phyloP scores from a whole-genome alignment of 257 asterid genomes.

The Lycium ferocissimum region DNA sequence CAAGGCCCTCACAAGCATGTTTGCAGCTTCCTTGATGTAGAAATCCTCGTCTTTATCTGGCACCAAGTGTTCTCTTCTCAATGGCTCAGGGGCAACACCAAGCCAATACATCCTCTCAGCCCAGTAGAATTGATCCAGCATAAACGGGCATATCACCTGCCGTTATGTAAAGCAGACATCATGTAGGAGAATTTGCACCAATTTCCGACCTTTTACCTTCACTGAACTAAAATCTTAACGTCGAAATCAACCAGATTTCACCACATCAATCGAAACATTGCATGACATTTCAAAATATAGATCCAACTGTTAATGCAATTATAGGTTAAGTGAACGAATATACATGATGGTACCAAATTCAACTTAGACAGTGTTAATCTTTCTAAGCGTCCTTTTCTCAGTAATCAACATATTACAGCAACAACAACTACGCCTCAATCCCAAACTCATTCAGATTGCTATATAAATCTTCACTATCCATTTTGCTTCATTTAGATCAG shows the following conservation, averaged over 20 bases:
- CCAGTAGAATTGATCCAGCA: slow-evolving; percentile 95
- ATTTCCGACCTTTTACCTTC: background rate
- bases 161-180: slow-evolving; percentile 21
- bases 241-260: background rate
- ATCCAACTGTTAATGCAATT: background rate
- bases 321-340: background rate
- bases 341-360: background rate
- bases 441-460: background rate
- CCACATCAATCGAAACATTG: background rate
- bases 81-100: slow-evolving; percentile 89
- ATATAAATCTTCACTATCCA: background rate
- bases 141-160: slow-evolving; percentile 88
- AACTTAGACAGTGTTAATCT: background rate
- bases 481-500: background rate
- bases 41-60: slow-evolving; percentile 63
- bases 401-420: slow-evolving; percentile 17
- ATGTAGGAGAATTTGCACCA: background rate
- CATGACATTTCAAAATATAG: background rate
- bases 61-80: slow-evolving; percentile 56
- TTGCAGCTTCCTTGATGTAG: slow-evolving; percentile 58
- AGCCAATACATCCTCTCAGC: slow-evolving; percentile 99
- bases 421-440: background rate
- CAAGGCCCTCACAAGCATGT: slow-evolving; percentile 60
- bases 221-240: background rate
- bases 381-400: background rate